Percentiles rank a stretch among this genome's conserved stretches.
Conservation (phyloP, 768 basidiomycete genomes). For the Fomitopsis serialis region DNA sequence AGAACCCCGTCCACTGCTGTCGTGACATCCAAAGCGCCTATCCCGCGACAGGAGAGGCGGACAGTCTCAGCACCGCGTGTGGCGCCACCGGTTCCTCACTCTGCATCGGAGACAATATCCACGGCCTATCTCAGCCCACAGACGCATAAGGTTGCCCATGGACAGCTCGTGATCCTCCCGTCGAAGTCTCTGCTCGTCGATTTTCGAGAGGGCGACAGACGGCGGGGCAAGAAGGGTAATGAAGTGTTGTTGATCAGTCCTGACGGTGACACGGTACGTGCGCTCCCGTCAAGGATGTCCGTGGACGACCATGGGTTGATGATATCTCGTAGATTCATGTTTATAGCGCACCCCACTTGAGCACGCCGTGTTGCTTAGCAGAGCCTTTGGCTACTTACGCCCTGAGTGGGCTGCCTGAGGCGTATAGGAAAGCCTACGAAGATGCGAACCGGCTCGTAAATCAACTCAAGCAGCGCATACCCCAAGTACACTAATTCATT, state of each 20-base stretch:
- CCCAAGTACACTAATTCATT: constrained; percentile 31
- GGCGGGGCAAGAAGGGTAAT: constrained; percentile 38
- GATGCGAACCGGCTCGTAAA: constrained; percentile 40
- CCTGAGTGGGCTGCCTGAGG: constrained; percentile 32
- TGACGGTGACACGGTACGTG: constrained; percentile 32
- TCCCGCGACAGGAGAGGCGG: too few species aligned
- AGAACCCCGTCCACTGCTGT: too few species aligned
- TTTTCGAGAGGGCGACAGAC: constrained; percentile 49
- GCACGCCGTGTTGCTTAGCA: constrained; percentile 42
- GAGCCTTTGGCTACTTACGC: constrained; percentile 34
- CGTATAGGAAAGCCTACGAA: constrained; percentile 41
- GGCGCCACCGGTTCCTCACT: too few species aligned
- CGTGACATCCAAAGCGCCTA: too few species aligned
- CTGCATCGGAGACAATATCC: constrained; percentile 10
- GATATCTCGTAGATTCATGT: constrained; percentile 32
- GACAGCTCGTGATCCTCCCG: constrained; percentile 45
- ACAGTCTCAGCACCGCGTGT: too few species aligned
- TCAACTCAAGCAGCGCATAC: constrained; percentile 47
- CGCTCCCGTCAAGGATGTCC: background rate
- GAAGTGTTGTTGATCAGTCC: constrained; percentile 41
- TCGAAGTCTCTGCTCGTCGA: constrained; percentile 48
- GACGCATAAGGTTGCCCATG: constrained; percentile 42
- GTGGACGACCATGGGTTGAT: too few species aligned
- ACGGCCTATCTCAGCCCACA: constrained; percentile 24
- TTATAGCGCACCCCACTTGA: constrained; percentile 45